Evolutionary conservation across 139 green algal genomes (phyloP).

Genomic region (Mesostigma viride): DNA sequence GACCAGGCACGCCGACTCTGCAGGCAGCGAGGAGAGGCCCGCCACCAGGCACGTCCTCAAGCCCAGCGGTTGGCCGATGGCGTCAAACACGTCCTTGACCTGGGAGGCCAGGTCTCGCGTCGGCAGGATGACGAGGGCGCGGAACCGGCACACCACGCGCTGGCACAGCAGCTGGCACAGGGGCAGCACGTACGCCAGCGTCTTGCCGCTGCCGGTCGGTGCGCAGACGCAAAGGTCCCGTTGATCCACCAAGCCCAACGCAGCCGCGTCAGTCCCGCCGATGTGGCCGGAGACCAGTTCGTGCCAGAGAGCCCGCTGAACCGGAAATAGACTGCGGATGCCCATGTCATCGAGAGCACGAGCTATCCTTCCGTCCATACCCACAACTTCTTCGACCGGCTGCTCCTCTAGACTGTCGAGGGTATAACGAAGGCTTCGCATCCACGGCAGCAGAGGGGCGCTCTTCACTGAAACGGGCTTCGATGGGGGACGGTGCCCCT

Average conservation of each 20-base stretch:
- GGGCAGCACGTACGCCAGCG: slow-evolving; percentile 71
- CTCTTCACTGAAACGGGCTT: no score
- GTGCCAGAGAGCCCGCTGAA: slow-evolving; percentile 24
- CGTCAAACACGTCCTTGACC: slow-evolving; percentile 45
- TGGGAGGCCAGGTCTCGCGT: slow-evolving; percentile 79
- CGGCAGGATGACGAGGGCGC: slow-evolving; percentile 67
- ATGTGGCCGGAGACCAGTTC: no score
- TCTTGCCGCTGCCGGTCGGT: slow-evolving; percentile 85
- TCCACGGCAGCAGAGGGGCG: no score
- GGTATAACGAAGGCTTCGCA: no score
- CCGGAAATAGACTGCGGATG: slow-evolving; percentile 25
- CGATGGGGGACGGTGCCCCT: no score
- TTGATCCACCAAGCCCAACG: no score
- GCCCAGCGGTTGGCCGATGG: slow-evolving; percentile 37
- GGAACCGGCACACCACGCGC: slow-evolving; percentile 35
- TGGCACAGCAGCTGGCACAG: slow-evolving; percentile 40
- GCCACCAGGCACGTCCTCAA: slow-evolving; percentile 38
- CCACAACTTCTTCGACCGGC: no score
- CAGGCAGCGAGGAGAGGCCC: slow-evolving; percentile 45
- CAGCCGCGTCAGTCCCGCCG: no score
- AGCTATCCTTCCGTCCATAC: no score
- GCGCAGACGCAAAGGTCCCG: slow-evolving; percentile 79
- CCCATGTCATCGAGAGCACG: slow-evolving; percentile 11
- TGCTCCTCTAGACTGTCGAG: no score
- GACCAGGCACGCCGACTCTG: slow-evolving; percentile 24